Base-by-base conservation (phyloP, 768 basidiomycete species). In the Trametes cinnabarina region DNA sequence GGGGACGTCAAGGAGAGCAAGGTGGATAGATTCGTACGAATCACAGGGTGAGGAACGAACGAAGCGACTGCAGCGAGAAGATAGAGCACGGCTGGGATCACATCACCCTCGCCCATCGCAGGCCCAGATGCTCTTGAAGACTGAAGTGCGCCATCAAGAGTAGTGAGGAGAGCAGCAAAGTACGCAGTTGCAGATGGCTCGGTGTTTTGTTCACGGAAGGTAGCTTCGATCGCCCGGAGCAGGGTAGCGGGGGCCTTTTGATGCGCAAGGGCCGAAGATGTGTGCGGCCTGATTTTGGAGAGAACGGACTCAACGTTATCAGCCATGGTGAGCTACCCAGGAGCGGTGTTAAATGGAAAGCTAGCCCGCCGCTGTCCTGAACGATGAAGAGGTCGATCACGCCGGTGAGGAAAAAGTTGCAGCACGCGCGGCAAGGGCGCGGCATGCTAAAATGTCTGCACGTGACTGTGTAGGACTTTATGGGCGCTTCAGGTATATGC, bases 241-340 rank as follows among this genome's bases (percentile, higher is more conserved):
- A 98, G 83, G 44, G 82, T 84, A 25, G 95, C 96, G 4, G 94
- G 93, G 55, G 88, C 82, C 70, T 92, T 92, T 75, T 98, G 94
- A 68, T 96, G 91, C 1, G 85, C 70, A n/a, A 95, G 77, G 7
- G 82, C 79, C 0, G 94, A 95, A 30, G 83, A 82, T 1, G 85
- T 86, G 66, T 97, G 92, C 5, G 90, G 88, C 53, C 95, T 80
- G 66, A 97, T 92, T 76, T 95, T 98, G 55, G 84, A 77, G 48
- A 96, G 77, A 30, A 83, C 83, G 19, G 82, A 68, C 68, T 91
- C 86, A 46, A 73, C 60, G 48, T 58, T 64, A 47, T 69, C 71
- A 17, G 70, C 62, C 68, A 71, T 72, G 46, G 28, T n/a, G 46
- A 47, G 37, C 12, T 20, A 37, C n/a, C 14, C 25, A 12, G 26